Base-by-base conservation (phyloP, 1,284 basidiomycete genomes). In the Sanghuangporus baumii region DNA sequence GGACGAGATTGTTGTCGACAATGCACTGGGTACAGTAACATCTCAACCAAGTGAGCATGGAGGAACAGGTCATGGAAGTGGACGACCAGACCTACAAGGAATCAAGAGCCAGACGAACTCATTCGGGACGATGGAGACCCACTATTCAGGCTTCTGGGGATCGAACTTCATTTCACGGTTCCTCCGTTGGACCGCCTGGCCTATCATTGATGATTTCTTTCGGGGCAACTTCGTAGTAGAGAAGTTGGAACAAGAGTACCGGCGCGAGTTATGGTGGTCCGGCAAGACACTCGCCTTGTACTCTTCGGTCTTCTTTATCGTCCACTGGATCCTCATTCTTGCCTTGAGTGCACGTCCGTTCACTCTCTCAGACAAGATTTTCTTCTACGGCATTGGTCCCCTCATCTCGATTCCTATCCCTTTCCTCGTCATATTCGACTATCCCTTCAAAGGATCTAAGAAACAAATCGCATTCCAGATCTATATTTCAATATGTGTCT, bases 1-100 rank as follows among this genome's bases (percentile, higher is more conserved):
- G 1, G 81, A 91, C 71, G 80, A 87, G 73, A 81, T 89, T 14
- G 82, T 90, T n/a, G 86, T 90, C n/a, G 88, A 90, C 72, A 64
- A 64, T 50, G 52, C 18, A 12, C 38, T 61, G n/a, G 56, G 48
- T 6, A 52, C 54, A 8, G 34, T 57, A 12, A 63, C 48, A 14
- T 56, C 59, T 8, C 55, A 57, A 20, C 48, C 59, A 16, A 52
- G 46, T 79, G 87, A 58, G 73, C 78, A 50, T 88, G 79, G 74
- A 40, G 79, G 76, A 31, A 79, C 26, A 3, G 14, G 79, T 70
- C 76, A 78, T 14, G 75, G 74, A 34, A 74, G 74, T 62, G 78
- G 78, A 52, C 61, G 68, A 43, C 64, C 67, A 40, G 65, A 69
- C 34, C 67, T 70, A 14, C 66, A 68, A 48, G 64, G 47, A 46